Evolutionary conservation across 1,284 basidiomycete genomes (phyloP), one percentile per base, ranked within the genome.

Genomic region (Marasmius fiardii): DNA sequence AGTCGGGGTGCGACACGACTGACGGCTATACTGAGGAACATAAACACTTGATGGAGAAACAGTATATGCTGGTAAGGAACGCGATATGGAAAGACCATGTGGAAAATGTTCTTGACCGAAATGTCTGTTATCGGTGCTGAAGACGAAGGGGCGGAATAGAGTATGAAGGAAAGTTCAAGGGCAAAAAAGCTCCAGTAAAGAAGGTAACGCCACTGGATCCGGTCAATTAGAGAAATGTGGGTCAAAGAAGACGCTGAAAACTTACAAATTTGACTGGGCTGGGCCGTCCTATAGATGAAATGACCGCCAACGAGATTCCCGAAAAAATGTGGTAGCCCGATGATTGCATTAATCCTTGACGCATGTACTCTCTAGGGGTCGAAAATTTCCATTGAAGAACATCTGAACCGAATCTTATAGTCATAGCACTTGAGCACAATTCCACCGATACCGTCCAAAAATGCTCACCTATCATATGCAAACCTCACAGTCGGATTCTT

Each of bases 401-500:
- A 28, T 85, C 81, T 3, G 89, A 84, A 0, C 92, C 92, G 64
- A 95, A 95, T 57, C 91, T 56, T 12, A 14, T 20, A 18, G n/a
- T 7, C 14, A 23, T 2, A 43, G 39, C 33, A n/a, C 11, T 18
- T 45, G 16, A 10, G 44, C 1, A 35, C 56, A 43, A 58, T 52
- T 31, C 61, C 21, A 54, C 56, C n/a, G 52, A 43, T 48, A 7
- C 7, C 44, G 16, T 41, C 4, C 7, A 34, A 49, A 16, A 16
- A 8, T 18, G 66, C 78, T 55, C 55, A 87, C 88, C 83, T 76
- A 71, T 95, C 93, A 68, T 95, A 95, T 0, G 92, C 93, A 72
- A 92, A 94, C 47, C 92, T 74, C 56, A 86, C 86, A 1, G 83
- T 76, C 0, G 93, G 91, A 62, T 93, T 82, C 57, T 85, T 90